phyloP scores from a whole-genome alignment of 2,329 filamentous ascomycete genomes.

The Monilinia laxa region DNA sequence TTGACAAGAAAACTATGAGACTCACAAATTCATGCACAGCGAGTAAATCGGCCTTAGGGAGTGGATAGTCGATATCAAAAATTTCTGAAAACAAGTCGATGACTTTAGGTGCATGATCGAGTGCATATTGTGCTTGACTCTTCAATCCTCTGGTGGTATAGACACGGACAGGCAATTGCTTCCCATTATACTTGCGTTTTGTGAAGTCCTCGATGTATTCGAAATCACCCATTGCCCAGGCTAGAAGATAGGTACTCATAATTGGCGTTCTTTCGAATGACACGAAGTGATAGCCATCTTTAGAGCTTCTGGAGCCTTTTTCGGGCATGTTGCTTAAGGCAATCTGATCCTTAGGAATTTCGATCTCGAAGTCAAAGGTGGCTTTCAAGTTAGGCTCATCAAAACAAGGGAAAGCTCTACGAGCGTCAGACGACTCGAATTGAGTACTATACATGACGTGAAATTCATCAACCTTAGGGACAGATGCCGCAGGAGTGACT shows the following conservation, averaged over 20 bases:
- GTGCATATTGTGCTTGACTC: slow-evolving; percentile 83
- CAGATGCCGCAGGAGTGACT: slow-evolving; percentile 68
- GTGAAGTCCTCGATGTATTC: slow-evolving; percentile 94
- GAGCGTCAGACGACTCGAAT: slow-evolving; percentile 94
- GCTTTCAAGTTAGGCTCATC: slow-evolving; percentile 97
- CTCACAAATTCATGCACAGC: slow-evolving; percentile 86
- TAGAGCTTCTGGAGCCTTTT: slow-evolving; percentile 61
- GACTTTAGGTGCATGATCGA: slow-evolving; percentile 88
- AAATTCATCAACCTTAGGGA: slow-evolving; percentile 68
- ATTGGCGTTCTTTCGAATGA: slow-evolving; percentile 80
- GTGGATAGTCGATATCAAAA: slow-evolving; percentile 88
- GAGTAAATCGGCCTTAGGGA: slow-evolving; percentile 87
- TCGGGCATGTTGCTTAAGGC: slow-evolving; percentile 96
- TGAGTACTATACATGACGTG: slow-evolving; percentile 89
- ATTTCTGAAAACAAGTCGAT: slow-evolving; percentile 97
- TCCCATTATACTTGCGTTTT: slow-evolving; percentile 84
- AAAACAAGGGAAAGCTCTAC: slow-evolving; percentile 94
- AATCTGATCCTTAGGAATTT: slow-evolving; percentile 83
- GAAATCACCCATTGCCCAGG: slow-evolving; percentile 95
- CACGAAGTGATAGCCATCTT: slow-evolving; percentile 68
- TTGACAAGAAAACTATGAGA: slow-evolving; percentile 37
- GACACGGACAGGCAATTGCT: slow-evolving; percentile 86
- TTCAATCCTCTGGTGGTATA: slow-evolving; percentile 95
- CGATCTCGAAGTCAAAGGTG: slow-evolving; percentile 90
- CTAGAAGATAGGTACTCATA: slow-evolving; percentile 85